Percentiles rank a stretch among this genome's conserved stretches.
Conservation (phyloP, 176 grass and related monocot species). For the Phoenix dactylifera region DNA sequence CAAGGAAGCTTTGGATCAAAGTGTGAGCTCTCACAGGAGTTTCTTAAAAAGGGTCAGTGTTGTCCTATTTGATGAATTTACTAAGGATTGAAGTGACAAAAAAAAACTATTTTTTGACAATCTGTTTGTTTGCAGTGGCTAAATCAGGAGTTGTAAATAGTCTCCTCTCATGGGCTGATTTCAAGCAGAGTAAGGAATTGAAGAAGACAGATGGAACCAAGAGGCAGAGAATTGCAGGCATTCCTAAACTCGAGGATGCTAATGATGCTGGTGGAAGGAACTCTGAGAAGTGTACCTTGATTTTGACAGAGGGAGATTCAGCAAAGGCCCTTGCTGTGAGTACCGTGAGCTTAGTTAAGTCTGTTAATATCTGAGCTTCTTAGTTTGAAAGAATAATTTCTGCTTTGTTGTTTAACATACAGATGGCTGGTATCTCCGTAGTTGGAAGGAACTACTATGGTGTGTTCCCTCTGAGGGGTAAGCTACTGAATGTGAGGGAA, state of each 20-base stretch:
- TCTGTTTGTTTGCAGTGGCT: slow-evolving; percentile 36
- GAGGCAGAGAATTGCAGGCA: slow-evolving; percentile 50
- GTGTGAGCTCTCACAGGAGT: slow-evolving; percentile 46
- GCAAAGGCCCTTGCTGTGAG: slow-evolving; percentile 92
- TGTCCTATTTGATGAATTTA: too few relatives aligned
- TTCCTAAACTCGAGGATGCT: slow-evolving; percentile 89
- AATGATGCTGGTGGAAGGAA: slow-evolving; percentile 80
- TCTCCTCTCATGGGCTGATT: slow-evolving; percentile 83
- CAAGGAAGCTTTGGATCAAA: slow-evolving; percentile 75
- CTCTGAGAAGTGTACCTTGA: slow-evolving; percentile 68
- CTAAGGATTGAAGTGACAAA: too few relatives aligned
- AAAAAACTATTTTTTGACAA: too few relatives aligned
- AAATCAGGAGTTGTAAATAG: slow-evolving; percentile 43
- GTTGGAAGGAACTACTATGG: slow-evolving; percentile 76
- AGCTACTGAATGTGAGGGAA: slow-evolving; percentile 82
- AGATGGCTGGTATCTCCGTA: slow-evolving; percentile 76
- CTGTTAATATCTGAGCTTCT: not conserved
- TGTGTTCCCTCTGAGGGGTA: slow-evolving; percentile 88
- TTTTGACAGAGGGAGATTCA: slow-evolving; percentile 94
- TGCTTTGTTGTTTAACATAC: not conserved
- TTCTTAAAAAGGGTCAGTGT: slow-evolving; percentile 61
- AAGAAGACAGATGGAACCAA: slow-evolving; percentile 92
- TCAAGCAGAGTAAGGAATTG: slow-evolving; percentile 77
- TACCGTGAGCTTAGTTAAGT: not conserved
- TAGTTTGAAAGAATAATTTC: not conserved